Evolutionary conservation across 352 stramenopile genomes (phyloP).

Genomic region (Globisporangium irregulare): DNA sequence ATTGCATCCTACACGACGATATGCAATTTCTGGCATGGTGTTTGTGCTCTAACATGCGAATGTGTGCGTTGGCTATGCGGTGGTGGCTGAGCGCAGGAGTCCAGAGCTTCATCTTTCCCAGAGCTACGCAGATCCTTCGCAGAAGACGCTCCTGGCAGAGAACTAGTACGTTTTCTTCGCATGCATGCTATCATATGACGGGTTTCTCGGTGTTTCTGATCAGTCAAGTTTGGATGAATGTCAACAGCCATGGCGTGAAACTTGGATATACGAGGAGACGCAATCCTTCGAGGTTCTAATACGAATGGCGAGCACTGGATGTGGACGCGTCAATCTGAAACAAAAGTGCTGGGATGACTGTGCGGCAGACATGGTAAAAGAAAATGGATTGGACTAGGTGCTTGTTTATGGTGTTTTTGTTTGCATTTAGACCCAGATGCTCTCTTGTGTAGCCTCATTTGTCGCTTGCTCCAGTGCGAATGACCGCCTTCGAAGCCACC

Average conservation of each 20-base stretch:
- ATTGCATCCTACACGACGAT: too few species aligned
- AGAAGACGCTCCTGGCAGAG: slow-evolving; percentile 60
- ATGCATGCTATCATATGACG: neutral
- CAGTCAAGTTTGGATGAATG: neutral
- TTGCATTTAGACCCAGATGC: neutral
- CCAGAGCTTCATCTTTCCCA: slow-evolving; percentile 49
- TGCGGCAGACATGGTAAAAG: neutral
- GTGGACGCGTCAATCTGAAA: neutral
- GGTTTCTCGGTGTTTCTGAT: neutral
- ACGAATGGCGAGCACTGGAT: slow-evolving; percentile 11
- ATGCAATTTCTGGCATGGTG: too few species aligned
- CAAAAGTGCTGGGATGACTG: neutral
- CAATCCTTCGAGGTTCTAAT: slow-evolving; percentile 13
- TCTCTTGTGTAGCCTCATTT: neutral
- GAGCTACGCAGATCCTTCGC: slow-evolving; percentile 45
- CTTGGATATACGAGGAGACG: slow-evolving; percentile 20
- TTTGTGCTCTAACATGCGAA: neutral
- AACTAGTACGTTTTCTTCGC: slow-evolving; percentile 52
- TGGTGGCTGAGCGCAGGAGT: slow-evolving; percentile 20
- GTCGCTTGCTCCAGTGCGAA: neutral
- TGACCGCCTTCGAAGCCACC: neutral
- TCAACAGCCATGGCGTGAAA: slow-evolving; percentile 15
- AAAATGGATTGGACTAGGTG: neutral
- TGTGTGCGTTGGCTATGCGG: neutral
- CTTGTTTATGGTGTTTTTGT: neutral